Evolutionary conservation across 495 filamentous ascomycete species (phyloP), one percentile per base, ranked within the genome.

Genomic region (Trichoderma orchidacearum): DNA sequence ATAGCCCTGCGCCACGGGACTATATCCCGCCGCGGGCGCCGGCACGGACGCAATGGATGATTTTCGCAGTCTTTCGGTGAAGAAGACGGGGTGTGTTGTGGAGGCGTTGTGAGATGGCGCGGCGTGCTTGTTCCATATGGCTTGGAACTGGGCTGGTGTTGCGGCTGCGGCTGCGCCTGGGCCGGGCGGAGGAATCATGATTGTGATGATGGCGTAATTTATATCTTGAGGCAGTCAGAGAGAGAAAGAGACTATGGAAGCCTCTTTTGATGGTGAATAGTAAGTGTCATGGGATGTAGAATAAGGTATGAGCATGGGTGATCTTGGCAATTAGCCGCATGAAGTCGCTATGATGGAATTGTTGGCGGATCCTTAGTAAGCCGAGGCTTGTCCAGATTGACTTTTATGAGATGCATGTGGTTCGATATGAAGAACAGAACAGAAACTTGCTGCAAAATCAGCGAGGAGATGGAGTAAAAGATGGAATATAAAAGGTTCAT

Each of bases 1-100:
- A 62, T 82, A 83, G n/a, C 80, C 79, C 32, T 72, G 64, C 18
- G 73, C 77, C 3, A 80, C 75, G 5, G 78, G 79, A 56, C 60
- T 77, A 1, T 57, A 57, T 13, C 67, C 58, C 3, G 61, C 57
- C 1, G 62, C 65, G 11, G 41, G 7, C 21, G 18, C 41, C 8
- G 41, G 36, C 3, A 59, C 32, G 2, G 66, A 54, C 2, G 63
- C 57, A 7, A 63, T 56, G 1, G 72, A 65, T 4, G 73, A 64
- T 38, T 68, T 71, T 54, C 73, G 75, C 50, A 82, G 60, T 50
- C 73, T 72, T 13, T 76, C 67, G 13, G 78, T 81, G 65, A 83
- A 83, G 65, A 83, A 82, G 5, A 80, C 79, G 5, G 80, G 81
- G 57, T 84, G 80, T 25, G 74, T 62, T 32, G 66, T 69, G 1